Evolutionary conservation across 768 basidiomycete genomes (phyloP).

Genomic region (Pleurotus eryngii): DNA sequence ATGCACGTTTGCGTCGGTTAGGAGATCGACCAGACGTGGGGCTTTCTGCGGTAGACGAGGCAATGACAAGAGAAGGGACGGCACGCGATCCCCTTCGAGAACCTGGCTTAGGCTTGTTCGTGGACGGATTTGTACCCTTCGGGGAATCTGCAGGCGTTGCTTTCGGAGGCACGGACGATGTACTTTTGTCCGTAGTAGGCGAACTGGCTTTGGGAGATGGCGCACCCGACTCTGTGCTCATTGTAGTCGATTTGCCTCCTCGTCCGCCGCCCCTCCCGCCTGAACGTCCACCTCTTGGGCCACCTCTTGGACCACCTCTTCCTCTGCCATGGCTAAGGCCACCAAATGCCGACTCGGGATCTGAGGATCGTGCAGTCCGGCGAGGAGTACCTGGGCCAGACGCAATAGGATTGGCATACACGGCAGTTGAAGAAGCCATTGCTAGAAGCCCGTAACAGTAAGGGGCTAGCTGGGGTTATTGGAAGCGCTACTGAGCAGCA

Average conservation of each 20-base stretch:
- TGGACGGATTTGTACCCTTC: conserved; percentile 19
- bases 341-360: conserved; percentile 46
- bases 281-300: conserved; percentile 29
- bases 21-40: conserved; percentile 35
- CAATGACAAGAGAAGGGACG: conserved; percentile 13
- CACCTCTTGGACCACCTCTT: conserved; percentile 28
- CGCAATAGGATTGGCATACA: conserved; percentile 17
- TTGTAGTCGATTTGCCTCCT: conserved; percentile 22
- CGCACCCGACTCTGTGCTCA: conserved; percentile 14
- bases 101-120: conserved; percentile 26
- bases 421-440: conserved; percentile 12
- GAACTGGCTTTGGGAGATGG: conserved; percentile 17
- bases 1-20: conserved; percentile 48
- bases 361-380: conserved; percentile 42
- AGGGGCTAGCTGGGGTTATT: not conserved
- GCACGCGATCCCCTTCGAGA: conserved; percentile 30
- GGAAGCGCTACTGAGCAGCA: not conserved
- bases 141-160: conserved; percentile 13
- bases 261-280: conserved; percentile 29
- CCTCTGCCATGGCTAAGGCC: conserved; percentile 35
- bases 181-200: conserved; percentile 12
- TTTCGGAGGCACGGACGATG: conserved; percentile 8
- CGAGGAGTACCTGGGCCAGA: conserved; percentile 33
- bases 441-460: not conserved
- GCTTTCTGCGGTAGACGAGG: conserved; percentile 16